A percentile compares a stretch with the other conserved stretches of the same genome.
Evolutionary conservation across 2,329 filamentous ascomycete genomes (phyloP).

Genomic region (Aspergillus tubingensis): DNA sequence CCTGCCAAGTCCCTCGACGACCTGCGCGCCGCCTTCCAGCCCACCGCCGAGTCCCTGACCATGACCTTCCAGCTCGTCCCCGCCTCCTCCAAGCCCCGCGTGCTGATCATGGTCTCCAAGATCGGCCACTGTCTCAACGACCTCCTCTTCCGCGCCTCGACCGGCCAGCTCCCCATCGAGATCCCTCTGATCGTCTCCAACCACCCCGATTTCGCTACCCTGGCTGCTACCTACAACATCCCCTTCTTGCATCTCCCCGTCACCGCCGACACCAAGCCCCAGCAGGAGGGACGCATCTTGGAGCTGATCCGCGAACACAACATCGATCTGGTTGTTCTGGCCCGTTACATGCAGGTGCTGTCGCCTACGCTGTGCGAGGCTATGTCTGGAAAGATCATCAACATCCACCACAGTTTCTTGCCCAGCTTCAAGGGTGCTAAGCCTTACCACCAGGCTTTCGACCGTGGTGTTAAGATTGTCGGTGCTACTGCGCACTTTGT

Average conservation of each 20-base stretch:
- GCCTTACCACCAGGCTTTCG: slow-evolving; percentile 85
- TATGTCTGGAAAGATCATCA: slow-evolving; percentile 87
- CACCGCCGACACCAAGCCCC: slow-evolving; percentile 71
- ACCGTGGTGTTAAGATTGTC: slow-evolving; percentile 85
- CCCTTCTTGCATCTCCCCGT: slow-evolving; percentile 81
- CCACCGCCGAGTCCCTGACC: slow-evolving; percentile 63
- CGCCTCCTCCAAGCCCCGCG: slow-evolving; percentile 68
- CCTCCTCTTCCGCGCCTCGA: slow-evolving; percentile 75
- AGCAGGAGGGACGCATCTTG: slow-evolving; percentile 72
- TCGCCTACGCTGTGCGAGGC: slow-evolving; percentile 71
- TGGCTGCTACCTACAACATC: slow-evolving; percentile 73
- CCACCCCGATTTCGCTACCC: slow-evolving; percentile 69
- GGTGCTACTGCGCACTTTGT: slow-evolving; percentile 85
- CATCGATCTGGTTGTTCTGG: slow-evolving; percentile 77
- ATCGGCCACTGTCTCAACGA: slow-evolving; percentile 86
- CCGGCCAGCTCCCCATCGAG: slow-evolving; percentile 72
- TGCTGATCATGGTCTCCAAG: slow-evolving; percentile 88
- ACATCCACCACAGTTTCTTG: slow-evolving; percentile 87
- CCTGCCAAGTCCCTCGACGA: slow-evolving; percentile 47
- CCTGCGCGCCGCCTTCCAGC: slow-evolving; percentile 59
- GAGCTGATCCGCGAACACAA: slow-evolving; percentile 68
- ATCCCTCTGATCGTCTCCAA: slow-evolving; percentile 80
- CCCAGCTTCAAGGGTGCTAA: slow-evolving; percentile 86
- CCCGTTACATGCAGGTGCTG: slow-evolving; percentile 86
- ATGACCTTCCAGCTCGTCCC: slow-evolving; percentile 74